These are phyloP conservation scores for Linnemannia elongata DNA, from an alignment of 192 early-diverging fungal species.

Conservation along the genomic window DNA sequence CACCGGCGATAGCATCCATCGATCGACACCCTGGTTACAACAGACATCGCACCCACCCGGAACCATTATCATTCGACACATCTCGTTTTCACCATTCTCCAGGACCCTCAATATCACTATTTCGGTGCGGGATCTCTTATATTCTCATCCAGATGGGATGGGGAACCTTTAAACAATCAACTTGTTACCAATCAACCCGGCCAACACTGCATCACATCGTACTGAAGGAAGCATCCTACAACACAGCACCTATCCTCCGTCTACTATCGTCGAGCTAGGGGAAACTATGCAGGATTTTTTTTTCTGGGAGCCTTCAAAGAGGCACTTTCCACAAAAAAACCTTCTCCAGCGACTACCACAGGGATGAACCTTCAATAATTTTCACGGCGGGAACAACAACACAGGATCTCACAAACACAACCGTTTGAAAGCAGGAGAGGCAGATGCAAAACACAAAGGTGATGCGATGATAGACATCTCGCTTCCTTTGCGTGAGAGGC, in stretches of 20 bases:
- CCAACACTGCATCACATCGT: neutral
- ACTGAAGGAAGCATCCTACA: neutral
- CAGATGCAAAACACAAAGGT: neutral
- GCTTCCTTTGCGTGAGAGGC: neutral
- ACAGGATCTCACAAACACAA: neutral
- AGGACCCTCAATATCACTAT: neutral
- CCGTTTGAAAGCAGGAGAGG: neutral
- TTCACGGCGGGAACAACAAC: neutral
- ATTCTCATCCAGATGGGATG: neutral
- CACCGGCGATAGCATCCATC: constrained; percentile 11
- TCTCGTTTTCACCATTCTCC: neutral
- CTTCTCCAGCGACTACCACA: neutral
- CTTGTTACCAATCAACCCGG: neutral
- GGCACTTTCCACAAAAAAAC: neutral
- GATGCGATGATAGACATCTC: constrained; percentile 3
- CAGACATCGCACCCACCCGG: neutral
- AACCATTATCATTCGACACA: neutral
- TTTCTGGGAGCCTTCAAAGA: neutral
- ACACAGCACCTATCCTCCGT: neutral
- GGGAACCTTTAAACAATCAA: neutral
- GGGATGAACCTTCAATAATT: neutral
- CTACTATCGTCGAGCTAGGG: constrained; percentile 5
- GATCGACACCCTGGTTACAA: neutral
- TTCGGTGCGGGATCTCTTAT: neutral
- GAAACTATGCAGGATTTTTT: constrained; percentile 31